Evolutionary conservation across 1,284 basidiomycete species (phyloP).

Genomic region (Irpex sp.): DNA sequence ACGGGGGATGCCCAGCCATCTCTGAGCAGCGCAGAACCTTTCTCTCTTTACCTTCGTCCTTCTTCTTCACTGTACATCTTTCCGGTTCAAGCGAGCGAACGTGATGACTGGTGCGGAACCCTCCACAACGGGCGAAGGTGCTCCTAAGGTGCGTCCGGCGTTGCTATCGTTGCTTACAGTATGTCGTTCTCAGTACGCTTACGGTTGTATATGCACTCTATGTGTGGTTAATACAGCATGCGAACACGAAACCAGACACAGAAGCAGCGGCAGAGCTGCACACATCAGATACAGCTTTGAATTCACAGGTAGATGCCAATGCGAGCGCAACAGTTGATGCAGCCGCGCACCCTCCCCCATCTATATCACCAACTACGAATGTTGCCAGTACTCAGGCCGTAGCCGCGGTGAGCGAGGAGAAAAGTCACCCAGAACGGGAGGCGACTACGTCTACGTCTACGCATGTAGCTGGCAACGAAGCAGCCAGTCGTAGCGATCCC

Average conservation of each 20-base stretch:
- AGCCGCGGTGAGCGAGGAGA: background rate
- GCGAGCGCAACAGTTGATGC: background rate
- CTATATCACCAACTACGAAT: background rate
- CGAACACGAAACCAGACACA: background rate
- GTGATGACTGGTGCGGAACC: constrained; percentile 1
- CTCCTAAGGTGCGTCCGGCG: background rate
- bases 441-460: background rate
- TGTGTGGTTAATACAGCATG: background rate
- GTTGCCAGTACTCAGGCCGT: background rate
- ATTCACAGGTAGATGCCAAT: background rate
- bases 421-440: background rate
- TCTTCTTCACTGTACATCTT: background rate
- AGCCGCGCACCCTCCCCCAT: background rate
- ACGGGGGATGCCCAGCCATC: constrained; percentile 8
- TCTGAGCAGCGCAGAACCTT: constrained; percentile 5
- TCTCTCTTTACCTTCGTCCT: background rate
- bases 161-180: background rate
- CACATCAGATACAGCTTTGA: background rate
- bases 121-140: background rate
- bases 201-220: background rate
- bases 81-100: background rate
- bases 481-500: constrained; percentile 6
- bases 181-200: background rate
- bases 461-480: constrained; percentile 3
- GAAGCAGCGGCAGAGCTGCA: background rate